Base-by-base conservation (phyloP, 768 basidiomycete species). In the Strobilomyces confusus region DNA sequence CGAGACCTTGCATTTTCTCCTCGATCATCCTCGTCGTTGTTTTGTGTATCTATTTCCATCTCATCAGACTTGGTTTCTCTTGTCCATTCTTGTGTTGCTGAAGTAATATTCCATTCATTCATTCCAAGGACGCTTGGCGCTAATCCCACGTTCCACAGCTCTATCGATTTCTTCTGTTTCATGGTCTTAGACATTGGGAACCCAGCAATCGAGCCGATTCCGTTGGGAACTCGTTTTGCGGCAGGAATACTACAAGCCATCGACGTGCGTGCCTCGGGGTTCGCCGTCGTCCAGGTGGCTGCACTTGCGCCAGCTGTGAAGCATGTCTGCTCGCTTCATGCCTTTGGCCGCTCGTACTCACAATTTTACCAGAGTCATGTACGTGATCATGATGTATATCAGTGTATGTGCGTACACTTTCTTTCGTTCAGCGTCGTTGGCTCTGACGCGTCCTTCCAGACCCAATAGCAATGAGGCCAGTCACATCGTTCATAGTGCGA, bases 321-420 rank as follows among this genome's bases (percentile, higher is more conserved):
- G 89, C 89, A 64, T 51, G 86, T 75, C 15, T 37, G 22, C 19
- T 46, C 26, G 22, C 15, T 17, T 40, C 19, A 12, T 26, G 36
- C 15, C 15, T 3, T n/a, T 9, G 4, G n/a, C 26, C 52, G 14
- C 44, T 15, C 38, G 9, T 45, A 17, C 32, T 58, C 20, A 58
- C 26, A 12, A 23, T 20, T 49, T 20, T 42, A 2, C 23, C 60
- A 92, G 89, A 66, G 89, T 95, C 0, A 69, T 95, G 38, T 95
- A 88, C 65, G 83, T 91, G 3, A 77, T 94, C 62, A 95, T 94
- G 94, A 98, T 95, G 94, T 92, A 89, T 63, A 83, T 92, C 61
- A 84, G 83, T 61, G 79, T 88, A 56, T 88, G 89, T 90, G 61
- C 72, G 85, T 80, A 48, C 61, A 45, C 34, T 51, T 26, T 56